Evolutionary conservation across 2,329 filamentous ascomycete genomes (phyloP).

Genomic region (Lasiodiplodia gonubiensis): DNA sequence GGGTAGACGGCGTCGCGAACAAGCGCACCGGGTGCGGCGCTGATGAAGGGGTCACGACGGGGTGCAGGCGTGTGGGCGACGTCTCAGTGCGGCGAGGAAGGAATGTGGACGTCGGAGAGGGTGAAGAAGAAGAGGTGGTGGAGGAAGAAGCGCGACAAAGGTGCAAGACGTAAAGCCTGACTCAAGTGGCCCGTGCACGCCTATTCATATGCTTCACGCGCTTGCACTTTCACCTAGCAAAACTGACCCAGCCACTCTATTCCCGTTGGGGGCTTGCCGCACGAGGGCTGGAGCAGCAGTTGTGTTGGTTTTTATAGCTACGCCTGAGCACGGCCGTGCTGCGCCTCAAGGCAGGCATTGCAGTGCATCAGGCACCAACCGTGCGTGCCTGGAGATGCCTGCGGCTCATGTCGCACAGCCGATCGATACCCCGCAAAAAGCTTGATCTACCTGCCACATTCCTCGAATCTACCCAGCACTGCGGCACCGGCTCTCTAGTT

Average conservation of each 20-base stretch:
- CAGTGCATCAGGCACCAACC: constrained; percentile 6
- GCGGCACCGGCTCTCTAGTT: background rate
- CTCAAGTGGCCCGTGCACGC: background rate
- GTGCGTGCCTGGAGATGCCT: constrained; percentile 2
- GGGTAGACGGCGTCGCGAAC: background rate
- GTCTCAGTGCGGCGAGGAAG: background rate
- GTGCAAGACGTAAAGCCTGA: constrained; percentile 5
- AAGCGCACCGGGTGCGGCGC: background rate
- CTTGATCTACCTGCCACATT: constrained; percentile 9
- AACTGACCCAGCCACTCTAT: background rate
- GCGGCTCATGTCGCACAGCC: constrained; percentile 18
- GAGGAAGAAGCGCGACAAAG: constrained; percentile 15
- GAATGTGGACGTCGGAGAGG: constrained; percentile 7
- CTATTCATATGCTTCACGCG: constrained; percentile 1
- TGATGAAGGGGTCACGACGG: background rate
- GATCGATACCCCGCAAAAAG: constrained; percentile 19
- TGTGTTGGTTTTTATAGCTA: background rate
- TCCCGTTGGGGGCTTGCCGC: background rate
- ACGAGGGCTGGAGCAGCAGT: no score
- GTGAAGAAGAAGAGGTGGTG: constrained; percentile 6
- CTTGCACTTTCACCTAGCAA: background rate
- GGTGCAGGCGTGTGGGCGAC: background rate
- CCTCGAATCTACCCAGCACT: background rate
- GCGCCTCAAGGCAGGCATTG: background rate
- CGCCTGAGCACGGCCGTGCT: background rate